phyloP scores from a whole-genome alignment of 2,329 filamentous ascomycete species.

The Seiridium unicorne region DNA sequence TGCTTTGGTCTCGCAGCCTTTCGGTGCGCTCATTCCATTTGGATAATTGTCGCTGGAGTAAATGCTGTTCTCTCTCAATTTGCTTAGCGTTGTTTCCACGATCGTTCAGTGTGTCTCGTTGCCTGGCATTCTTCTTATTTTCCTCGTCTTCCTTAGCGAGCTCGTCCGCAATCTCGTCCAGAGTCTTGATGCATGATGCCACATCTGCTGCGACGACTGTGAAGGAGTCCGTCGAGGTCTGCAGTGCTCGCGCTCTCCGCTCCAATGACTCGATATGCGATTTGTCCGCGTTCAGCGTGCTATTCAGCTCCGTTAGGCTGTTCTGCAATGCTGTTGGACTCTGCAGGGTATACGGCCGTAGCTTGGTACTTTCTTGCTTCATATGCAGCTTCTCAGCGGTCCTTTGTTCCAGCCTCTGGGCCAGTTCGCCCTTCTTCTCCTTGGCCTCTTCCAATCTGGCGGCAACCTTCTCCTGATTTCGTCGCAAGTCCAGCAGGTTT shows the following conservation, averaged over 20 bases:
- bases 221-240: conserved; percentile 91
- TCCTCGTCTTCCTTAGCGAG: conserved; percentile 90
- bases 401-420: conserved; percentile 69
- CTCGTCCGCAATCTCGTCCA: conserved; percentile 85
- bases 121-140: conserved; percentile 72
- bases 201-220: conserved; percentile 81
- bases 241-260: conserved; percentile 80
- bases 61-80: conserved; percentile 81
- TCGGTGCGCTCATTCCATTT: conserved; percentile 88
- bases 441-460: conserved; percentile 82
- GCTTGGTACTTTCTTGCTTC: conserved; percentile 82
- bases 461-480: conserved; percentile 79
- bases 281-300: conserved; percentile 76
- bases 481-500: conserved; percentile 74
- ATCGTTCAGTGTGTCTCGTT: conserved; percentile 84
- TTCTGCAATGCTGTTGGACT: conserved; percentile 82
- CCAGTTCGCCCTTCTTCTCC: conserved; percentile 74
- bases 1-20: conserved; percentile 75
- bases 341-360: conserved; percentile 89
- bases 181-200: conserved; percentile 79
- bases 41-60: conserved; percentile 78
- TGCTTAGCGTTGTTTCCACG: conserved; percentile 86
- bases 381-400: conserved; percentile 67
- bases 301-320: conserved; percentile 76
- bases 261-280: conserved; percentile 85